phyloP scores from a whole-genome alignment of 2,329 filamentous ascomycete species.

The Cadophora sp. region DNA sequence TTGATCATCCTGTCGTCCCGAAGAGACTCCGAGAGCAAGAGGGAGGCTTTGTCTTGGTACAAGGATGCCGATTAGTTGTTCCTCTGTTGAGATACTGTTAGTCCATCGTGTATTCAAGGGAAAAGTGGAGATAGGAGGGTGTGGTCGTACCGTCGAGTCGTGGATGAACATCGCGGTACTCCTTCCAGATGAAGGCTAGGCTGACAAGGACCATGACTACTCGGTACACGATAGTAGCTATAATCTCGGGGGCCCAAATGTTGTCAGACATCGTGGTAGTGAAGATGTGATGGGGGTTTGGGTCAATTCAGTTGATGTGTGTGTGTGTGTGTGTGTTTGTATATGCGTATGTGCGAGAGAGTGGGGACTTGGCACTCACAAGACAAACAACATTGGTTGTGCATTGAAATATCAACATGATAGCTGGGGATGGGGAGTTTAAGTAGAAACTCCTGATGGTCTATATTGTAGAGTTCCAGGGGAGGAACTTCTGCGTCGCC shows the following conservation, averaged over 20 bases:
- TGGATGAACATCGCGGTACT: neutral
- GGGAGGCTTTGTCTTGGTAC: neutral
- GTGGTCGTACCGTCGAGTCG: constrained; percentile 3
- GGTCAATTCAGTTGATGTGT: neutral
- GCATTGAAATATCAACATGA: neutral
- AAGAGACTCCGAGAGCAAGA: neutral
- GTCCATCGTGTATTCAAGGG: neutral
- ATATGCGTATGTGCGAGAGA: neutral
- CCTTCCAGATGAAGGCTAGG: neutral
- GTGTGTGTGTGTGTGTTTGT: neutral
- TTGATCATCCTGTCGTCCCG: neutral
- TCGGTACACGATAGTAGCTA: neutral
- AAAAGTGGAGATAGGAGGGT: neutral
- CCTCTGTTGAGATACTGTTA: neutral
- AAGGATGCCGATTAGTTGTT: neutral
- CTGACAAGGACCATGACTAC: neutral
- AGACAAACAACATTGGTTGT: neutral
- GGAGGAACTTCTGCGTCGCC: neutral
- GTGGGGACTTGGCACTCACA: neutral
- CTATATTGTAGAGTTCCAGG: neutral
- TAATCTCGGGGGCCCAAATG: constrained; percentile 6
- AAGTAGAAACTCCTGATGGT: neutral
- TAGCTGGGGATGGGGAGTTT: neutral
- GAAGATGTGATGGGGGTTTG: neutral
- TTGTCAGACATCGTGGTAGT: neutral